Percentiles rank a stretch among this genome's conserved stretches.
Conservation (phyloP, 306 rosid genomes). For the Oemleria cerasiformis region DNA sequence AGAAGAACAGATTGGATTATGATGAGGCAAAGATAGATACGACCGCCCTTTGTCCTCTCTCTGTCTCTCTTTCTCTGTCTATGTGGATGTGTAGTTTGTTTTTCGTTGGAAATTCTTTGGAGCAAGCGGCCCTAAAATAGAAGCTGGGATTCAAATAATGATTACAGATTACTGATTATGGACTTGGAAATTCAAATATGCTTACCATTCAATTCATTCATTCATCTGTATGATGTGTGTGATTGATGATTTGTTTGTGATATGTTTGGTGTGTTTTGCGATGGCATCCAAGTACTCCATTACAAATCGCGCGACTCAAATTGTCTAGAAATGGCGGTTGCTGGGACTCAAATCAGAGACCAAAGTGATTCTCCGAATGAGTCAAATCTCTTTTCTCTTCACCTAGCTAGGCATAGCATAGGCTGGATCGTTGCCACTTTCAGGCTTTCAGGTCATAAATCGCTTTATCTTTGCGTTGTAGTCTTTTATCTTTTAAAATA, state of each 20-base stretch:
- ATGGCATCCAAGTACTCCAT: neutral
- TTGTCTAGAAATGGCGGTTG: too few relatives aligned
- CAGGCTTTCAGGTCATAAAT: too few relatives aligned
- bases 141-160: neutral
- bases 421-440: too few relatives aligned
- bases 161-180: neutral
- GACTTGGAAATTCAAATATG: neutral
- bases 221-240: constrained; percentile 3
- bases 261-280: neutral
- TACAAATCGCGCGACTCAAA: too few relatives aligned
- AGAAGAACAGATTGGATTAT: constrained; percentile 7
- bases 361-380: too few relatives aligned
- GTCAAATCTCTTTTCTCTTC: too few relatives aligned
- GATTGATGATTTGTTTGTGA: neutral
- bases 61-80: neutral
- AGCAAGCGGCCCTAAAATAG: neutral
- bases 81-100: constrained; percentile 10
- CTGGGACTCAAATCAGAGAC: too few relatives aligned
- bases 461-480: too few relatives aligned
- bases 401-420: too few relatives aligned
- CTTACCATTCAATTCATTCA: neutral
- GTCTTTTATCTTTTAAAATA: too few relatives aligned
- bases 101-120: constrained; percentile 3
- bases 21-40: constrained; percentile 17
- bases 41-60: neutral